Evolutionary conservation across 371 early-diverging fungal genomes (phyloP).

Genomic region (Rhizopus sp.): DNA sequence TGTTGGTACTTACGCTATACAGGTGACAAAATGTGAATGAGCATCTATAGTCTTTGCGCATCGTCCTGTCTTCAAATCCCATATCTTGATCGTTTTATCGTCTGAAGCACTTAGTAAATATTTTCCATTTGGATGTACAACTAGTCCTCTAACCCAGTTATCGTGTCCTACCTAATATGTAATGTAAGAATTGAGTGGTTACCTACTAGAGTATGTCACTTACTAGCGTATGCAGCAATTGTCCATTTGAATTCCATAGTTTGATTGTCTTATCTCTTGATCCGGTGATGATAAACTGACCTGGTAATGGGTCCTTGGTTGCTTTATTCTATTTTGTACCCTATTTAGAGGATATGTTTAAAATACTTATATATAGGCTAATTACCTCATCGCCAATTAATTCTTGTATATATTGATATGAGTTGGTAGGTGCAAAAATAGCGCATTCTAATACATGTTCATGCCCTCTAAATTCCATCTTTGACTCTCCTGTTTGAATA

Average conservation of each 20-base stretch:
- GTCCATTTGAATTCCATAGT: constrained; percentile 84
- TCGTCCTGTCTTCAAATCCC: constrained; percentile 87
- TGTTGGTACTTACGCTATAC: constrained; percentile 61
- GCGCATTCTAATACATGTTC: constrained; percentile 94
- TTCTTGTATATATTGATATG: constrained; percentile 69
- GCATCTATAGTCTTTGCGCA: constrained; percentile 83
- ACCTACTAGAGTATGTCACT: constrained; percentile 4
- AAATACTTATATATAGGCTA: neutral
- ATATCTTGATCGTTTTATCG: constrained; percentile 85
- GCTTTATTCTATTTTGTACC: constrained; percentile 23
- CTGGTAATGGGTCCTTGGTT: constrained; percentile 44
- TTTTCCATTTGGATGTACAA: constrained; percentile 81
- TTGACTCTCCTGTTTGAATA: constrained; percentile 70
- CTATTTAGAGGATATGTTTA: neutral
- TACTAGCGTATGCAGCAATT: constrained; percentile 76
- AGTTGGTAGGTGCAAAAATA: constrained; percentile 74
- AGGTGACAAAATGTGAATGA: constrained; percentile 90
- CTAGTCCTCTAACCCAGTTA: constrained; percentile 91
- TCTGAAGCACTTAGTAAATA: constrained; percentile 81
- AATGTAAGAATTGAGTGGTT: neutral
- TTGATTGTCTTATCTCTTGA: constrained; percentile 90
- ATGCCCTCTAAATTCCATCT: constrained; percentile 83
- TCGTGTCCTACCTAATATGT: constrained; percentile 77
- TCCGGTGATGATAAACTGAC: constrained; percentile 78
- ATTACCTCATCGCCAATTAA: constrained; percentile 67